Percentiles rank a stretch among this genome's conserved stretches.
Evolutionary conservation across 169 alveolate genomes (phyloP).

Genomic region (Eimeria acervulina): DNA sequence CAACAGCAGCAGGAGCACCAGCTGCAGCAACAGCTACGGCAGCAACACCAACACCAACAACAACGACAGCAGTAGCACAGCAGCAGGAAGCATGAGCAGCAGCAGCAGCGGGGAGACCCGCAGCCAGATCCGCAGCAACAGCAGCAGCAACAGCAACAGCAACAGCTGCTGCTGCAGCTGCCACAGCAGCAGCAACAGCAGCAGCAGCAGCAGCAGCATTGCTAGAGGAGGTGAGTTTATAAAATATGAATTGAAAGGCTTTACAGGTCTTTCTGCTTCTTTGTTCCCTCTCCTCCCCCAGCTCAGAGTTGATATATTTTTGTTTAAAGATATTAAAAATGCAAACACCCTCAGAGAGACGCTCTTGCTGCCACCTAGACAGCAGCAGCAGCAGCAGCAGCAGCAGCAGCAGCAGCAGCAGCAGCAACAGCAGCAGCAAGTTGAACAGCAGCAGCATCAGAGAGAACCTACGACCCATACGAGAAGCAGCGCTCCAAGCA

Average conservation of each 20-base stretch:
- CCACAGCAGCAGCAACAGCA: constrained; percentile 15
- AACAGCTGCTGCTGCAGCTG: neutral
- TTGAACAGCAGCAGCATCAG: no score
- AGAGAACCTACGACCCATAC: no score
- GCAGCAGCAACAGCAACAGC: no score
- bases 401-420: no score
- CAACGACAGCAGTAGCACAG: no score
- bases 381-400: no score
- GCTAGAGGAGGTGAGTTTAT: neutral
- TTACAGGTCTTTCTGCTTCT: neutral
- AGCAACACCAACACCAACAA: neutral
- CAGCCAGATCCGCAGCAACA: no score
- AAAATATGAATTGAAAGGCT: neutral
- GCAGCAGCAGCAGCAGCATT: neutral
- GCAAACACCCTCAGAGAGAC: neutral
- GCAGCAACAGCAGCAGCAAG: no score
- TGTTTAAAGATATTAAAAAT: neutral
- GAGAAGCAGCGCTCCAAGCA: neutral
- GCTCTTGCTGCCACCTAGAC: no score
- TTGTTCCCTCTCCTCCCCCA: neutral
- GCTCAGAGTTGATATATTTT: neutral
- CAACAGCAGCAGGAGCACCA: neutral
- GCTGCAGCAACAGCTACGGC: neutral
- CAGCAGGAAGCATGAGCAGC: neutral
- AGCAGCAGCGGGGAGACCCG: neutral